phyloP scores from a whole-genome alignment of 208 protist genomes.

The Trypanosoma congolense region DNA sequence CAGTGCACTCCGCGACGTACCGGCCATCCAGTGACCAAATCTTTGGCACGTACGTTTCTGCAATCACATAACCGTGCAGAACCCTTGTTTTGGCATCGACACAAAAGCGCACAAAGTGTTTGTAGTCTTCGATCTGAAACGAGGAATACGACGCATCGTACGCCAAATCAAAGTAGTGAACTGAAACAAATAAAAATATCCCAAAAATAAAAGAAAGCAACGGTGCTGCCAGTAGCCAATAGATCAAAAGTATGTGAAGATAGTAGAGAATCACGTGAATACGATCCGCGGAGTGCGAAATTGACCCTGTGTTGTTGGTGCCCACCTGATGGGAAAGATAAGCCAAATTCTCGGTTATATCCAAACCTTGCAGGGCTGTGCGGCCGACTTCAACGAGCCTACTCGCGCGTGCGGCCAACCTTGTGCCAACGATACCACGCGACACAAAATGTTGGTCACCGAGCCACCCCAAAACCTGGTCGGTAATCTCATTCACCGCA shows the following conservation, averaged over 20 bases:
- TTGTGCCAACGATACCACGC: slow-evolving; percentile 2
- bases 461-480: slow-evolving; percentile 22
- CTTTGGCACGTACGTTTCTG: slow-evolving; percentile 51
- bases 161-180: slow-evolving; percentile 65
- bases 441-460: slow-evolving; percentile 22
- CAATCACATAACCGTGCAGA: slow-evolving; percentile 64
- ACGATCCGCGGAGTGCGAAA: slow-evolving; percentile 32
- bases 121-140: slow-evolving; percentile 86
- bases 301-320: slow-evolving; percentile 36
- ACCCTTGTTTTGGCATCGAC: slow-evolving; percentile 48
- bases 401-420: slow-evolving; percentile 20
- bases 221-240: slow-evolving; percentile 77
- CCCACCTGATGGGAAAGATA: slow-evolving; percentile 47
- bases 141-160: slow-evolving; percentile 77
- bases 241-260: slow-evolving; percentile 64
- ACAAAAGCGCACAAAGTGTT: slow-evolving; percentile 74
- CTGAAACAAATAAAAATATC: slow-evolving; percentile 63
- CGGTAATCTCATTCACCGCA: background rate
- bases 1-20: slow-evolving; percentile 34
- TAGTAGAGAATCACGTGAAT: slow-evolving; percentile 53
- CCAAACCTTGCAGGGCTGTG: slow-evolving; percentile 37
- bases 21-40: slow-evolving; percentile 52
- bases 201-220: slow-evolving; percentile 76
- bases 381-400: slow-evolving; percentile 17
- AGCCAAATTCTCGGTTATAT: slow-evolving; percentile 62